Conservation (phyloP, 768 basidiomycete species). For the Russula ochroleuca region DNA sequence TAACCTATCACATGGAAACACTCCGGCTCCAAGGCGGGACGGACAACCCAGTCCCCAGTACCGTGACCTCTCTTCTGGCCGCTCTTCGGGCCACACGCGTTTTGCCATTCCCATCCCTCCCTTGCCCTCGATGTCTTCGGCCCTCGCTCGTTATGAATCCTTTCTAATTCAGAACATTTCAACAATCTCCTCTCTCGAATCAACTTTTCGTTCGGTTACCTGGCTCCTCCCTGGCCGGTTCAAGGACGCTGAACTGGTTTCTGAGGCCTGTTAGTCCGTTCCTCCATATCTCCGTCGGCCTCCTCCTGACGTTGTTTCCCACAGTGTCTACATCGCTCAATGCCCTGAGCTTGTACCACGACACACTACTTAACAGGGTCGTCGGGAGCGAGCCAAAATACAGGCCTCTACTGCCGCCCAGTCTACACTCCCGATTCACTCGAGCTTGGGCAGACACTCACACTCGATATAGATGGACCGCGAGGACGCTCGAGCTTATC, state of each 20-base stretch:
- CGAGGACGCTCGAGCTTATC: slow-evolving; percentile 69
- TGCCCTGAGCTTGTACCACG: slow-evolving; percentile 89
- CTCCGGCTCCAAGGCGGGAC: background rate
- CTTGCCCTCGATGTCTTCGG: slow-evolving; percentile 49
- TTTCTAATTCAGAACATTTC: slow-evolving; percentile 83
- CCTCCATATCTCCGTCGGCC: slow-evolving; percentile 19
- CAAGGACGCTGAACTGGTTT: slow-evolving; percentile 94
- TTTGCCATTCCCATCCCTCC: background rate
- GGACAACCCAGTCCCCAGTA: background rate
- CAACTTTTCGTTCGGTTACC: slow-evolving; percentile 80
- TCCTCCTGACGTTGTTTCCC: slow-evolving; percentile 16
- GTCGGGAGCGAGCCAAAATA: slow-evolving; percentile 61
- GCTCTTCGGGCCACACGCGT: background rate
- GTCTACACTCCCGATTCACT: slow-evolving; percentile 85
- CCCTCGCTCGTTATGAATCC: slow-evolving; percentile 69
- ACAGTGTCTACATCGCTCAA: slow-evolving; percentile 91
- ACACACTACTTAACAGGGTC: slow-evolving; percentile 75
- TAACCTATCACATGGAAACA: background rate
- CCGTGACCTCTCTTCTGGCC: background rate
- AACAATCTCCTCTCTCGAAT: slow-evolving; percentile 84
- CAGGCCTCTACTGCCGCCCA: slow-evolving; percentile 69
- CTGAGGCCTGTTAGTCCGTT: slow-evolving; percentile 78
- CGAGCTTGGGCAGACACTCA: slow-evolving; percentile 77
- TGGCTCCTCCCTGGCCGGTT: slow-evolving; percentile 97
- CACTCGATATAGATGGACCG: slow-evolving; percentile 69